Evolutionary conservation across 2,329 filamentous ascomycete genomes (phyloP).

Genomic region (Stemphylium beticola): DNA sequence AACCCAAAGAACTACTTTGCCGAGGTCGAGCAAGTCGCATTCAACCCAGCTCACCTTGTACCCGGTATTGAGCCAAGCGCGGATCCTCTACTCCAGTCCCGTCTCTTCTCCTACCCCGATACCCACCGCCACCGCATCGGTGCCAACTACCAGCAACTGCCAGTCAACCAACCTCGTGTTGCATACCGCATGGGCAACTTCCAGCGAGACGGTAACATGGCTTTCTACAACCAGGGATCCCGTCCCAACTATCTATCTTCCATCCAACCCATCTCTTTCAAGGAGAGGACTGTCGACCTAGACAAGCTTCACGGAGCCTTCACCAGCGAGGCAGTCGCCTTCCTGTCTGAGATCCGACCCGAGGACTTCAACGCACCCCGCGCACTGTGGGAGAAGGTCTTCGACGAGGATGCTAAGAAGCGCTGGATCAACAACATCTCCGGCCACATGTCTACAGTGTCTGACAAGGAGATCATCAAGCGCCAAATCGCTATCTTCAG

Average conservation of each 20-base stretch:
- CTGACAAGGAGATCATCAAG: constrained; percentile 66
- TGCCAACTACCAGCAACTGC: constrained; percentile 65
- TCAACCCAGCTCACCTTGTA: constrained; percentile 70
- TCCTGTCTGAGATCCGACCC: constrained; percentile 59
- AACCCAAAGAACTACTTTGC: constrained; percentile 67
- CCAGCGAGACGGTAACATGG: constrained; percentile 76
- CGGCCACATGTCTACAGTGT: constrained; percentile 66
- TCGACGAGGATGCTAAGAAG: constrained; percentile 63
- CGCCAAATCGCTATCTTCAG: constrained; percentile 70
- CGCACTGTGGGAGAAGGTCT: constrained; percentile 66
- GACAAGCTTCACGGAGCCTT: constrained; percentile 60
- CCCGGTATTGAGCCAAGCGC: constrained; percentile 73
- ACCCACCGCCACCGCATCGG: constrained; percentile 65
- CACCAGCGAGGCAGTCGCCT: constrained; percentile 56
- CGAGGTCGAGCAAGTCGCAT: constrained; percentile 73
- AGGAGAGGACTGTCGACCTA: constrained; percentile 54
- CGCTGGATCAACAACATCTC: constrained; percentile 66
- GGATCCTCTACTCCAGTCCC: constrained; percentile 72
- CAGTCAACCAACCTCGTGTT: constrained; percentile 60
- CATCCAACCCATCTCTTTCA: constrained; percentile 59
- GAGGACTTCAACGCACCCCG: constrained; percentile 64
- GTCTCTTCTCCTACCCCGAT: constrained; percentile 74
- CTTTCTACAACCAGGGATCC: constrained; percentile 68
- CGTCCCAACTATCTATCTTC: constrained; percentile 64
- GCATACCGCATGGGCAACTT: constrained; percentile 67